A percentile compares a stretch with the other conserved stretches of the same genome.
Evolutionary conservation across 169 alveolate genomes (phyloP).

Genomic region (Plasmodium vivax): DNA sequence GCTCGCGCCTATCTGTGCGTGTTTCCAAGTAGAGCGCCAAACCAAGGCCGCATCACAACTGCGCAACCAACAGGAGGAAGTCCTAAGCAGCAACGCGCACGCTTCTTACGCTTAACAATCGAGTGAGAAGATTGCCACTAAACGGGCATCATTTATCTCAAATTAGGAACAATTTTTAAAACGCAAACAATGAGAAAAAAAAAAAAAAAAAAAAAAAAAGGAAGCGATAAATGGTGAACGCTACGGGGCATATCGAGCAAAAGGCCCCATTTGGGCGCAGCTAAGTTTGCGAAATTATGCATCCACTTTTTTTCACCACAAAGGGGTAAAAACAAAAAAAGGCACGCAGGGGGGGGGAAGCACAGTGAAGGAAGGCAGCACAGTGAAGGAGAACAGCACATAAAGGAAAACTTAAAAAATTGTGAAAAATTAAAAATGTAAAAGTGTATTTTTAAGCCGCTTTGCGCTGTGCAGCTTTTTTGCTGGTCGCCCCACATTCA

Average conservation of each 20-base stretch:
- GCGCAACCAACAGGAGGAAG: neutral
- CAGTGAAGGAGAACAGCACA: neutral
- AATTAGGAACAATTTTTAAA: neutral
- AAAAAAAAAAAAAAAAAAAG: neutral
- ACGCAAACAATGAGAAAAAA: neutral
- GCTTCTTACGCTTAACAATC: neutral
- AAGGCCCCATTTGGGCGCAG: neutral
- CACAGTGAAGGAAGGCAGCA: neutral
- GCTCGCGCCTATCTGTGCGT: neutral
- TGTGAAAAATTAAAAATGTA: neutral
- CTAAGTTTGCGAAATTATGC: neutral
- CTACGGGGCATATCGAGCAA: neutral
- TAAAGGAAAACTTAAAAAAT: slow-evolving; percentile 4
- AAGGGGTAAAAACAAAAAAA: neutral
- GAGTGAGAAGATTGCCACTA: neutral
- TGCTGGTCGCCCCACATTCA: neutral
- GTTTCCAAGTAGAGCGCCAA: neutral
- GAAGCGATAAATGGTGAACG: neutral
- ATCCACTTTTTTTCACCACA: slow-evolving; percentile 11
- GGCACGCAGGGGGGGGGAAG: neutral
- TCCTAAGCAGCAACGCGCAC: neutral
- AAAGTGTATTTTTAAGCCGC: neutral
- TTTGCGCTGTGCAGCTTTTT: neutral
- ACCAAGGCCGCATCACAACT: neutral
- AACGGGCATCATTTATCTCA: neutral